Evolutionary conservation across 306 rosid species (phyloP).

Genomic region (Quercus engelmannii): DNA sequence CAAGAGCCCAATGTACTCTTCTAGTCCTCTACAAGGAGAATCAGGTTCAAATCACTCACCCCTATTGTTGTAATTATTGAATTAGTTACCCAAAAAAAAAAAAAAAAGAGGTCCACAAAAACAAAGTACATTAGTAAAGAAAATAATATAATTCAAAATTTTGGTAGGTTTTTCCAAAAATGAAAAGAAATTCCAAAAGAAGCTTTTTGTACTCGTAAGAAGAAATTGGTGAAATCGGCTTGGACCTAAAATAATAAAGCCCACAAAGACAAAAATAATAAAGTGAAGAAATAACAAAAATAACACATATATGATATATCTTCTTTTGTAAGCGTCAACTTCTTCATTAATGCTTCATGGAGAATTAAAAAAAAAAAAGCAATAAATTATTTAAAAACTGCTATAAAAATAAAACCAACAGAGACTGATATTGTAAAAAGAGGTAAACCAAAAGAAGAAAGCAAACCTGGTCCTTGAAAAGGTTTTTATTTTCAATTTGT

Average conservation of each 20-base stretch:
- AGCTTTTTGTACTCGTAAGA: no score
- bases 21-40: no score
- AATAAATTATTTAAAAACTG: background rate
- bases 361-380: background rate
- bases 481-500: constrained; percentile 40
- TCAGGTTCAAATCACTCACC: no score
- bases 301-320: background rate
- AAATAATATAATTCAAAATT: background rate
- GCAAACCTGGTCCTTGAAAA: constrained; percentile 38
- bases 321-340: background rate
- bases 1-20: no score
- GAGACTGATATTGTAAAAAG: no score
- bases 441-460: background rate
- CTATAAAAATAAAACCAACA: background rate
- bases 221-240: background rate
- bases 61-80: no score
- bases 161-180: background rate
- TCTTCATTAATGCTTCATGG: background rate
- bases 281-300: no score
- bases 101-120: no score
- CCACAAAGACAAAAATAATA: background rate
- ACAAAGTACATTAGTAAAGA: no score
- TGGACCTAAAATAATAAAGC: background rate
- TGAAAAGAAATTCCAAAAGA: background rate
- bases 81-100: no score